These are phyloP conservation scores for Helianthus tuberosus DNA, from an alignment of 129 eudicot species.

Conservation along the genomic window DNA sequence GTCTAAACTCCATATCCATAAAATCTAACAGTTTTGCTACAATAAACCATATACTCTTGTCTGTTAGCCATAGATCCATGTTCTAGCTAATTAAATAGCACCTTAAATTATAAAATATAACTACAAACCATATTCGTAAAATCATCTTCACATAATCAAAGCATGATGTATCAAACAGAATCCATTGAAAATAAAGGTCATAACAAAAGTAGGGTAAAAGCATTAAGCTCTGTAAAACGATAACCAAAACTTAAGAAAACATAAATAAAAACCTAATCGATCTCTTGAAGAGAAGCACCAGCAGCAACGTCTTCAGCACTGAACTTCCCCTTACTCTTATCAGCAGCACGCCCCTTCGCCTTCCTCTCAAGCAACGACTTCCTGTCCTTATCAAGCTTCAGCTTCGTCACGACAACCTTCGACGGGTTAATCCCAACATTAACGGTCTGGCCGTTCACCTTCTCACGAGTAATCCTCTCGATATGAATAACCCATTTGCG, in stretches of 20 bases:
- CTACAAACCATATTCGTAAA: background rate
- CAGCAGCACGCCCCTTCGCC: constrained; percentile 39
- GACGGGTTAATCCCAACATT: constrained; percentile 37
- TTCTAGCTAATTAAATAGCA: background rate
- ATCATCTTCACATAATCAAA: background rate
- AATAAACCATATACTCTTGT: background rate
- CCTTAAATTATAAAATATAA: no score
- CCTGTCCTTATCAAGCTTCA: constrained; percentile 44
- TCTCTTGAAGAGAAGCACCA: constrained; percentile 45
- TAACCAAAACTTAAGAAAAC: constrained; percentile 20
- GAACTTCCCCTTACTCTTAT: constrained; percentile 36
- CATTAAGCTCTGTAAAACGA: constrained; percentile 14
- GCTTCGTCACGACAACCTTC: constrained; percentile 33
- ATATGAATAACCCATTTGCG: constrained; percentile 46
- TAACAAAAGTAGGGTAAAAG: constrained; percentile 7
- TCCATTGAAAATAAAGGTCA: constrained; percentile 10
- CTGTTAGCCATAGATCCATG: background rate
- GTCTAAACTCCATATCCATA: background rate
- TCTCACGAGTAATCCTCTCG: constrained; percentile 46
- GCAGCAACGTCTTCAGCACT: constrained; percentile 40
- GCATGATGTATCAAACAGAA: background rate
- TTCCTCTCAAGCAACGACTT: constrained; percentile 42
- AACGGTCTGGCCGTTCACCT: constrained; percentile 38
- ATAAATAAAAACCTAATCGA: constrained; percentile 36
- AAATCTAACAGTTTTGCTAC: background rate